A percentile compares a stretch with the other conserved stretches of the same genome.
These are phyloP conservation scores for Penicillium parvum DNA, from an alignment of 495 filamentous ascomycete species.

Conservation along the genomic window DNA sequence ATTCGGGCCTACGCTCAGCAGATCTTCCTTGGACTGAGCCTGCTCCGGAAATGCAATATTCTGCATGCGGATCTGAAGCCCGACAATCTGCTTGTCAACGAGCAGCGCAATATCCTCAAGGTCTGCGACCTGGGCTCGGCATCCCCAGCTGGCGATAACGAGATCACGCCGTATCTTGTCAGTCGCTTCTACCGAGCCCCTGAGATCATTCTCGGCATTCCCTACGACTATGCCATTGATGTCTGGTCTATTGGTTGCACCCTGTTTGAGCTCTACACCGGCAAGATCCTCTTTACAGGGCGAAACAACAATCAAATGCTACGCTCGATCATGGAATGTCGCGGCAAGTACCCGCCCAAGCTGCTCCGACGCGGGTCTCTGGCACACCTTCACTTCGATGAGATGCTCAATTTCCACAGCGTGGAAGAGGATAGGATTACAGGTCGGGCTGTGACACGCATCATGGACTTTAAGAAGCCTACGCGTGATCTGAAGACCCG, in stretches of 20 bases:
- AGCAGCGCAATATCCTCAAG: constrained; percentile 79
- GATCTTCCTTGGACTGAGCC: constrained; percentile 82
- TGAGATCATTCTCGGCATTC: constrained; percentile 94
- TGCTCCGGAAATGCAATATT: constrained; percentile 86
- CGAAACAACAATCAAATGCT: constrained; percentile 98
- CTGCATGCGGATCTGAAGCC: constrained; percentile 95
- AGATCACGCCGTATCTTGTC: constrained; percentile 89
- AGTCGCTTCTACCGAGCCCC: constrained; percentile 96
- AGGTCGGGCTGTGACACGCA: constrained; percentile 68
- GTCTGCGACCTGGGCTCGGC: constrained; percentile 95
- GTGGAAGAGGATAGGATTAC: constrained; percentile 80
- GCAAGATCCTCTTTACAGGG: constrained; percentile 93
- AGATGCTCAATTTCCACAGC: constrained; percentile 80
- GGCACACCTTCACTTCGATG: constrained; percentile 76
- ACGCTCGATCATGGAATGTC: constrained; percentile 89
- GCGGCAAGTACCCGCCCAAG: constrained; percentile 87
- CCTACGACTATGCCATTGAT: constrained; percentile 90
- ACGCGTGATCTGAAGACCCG: constrained; percentile 76
- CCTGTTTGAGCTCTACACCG: constrained; percentile 92
- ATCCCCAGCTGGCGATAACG: constrained; percentile 80
- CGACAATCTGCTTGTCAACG: constrained; percentile 92
- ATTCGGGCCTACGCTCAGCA: constrained; percentile 88
- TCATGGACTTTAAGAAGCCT: constrained; percentile 72
- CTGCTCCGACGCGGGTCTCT: constrained; percentile 75
- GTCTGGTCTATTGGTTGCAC: constrained; percentile 98